Evolutionary conservation across 1,284 basidiomycete species (phyloP).

Genomic region (Papiliotrema fonsecae): DNA sequence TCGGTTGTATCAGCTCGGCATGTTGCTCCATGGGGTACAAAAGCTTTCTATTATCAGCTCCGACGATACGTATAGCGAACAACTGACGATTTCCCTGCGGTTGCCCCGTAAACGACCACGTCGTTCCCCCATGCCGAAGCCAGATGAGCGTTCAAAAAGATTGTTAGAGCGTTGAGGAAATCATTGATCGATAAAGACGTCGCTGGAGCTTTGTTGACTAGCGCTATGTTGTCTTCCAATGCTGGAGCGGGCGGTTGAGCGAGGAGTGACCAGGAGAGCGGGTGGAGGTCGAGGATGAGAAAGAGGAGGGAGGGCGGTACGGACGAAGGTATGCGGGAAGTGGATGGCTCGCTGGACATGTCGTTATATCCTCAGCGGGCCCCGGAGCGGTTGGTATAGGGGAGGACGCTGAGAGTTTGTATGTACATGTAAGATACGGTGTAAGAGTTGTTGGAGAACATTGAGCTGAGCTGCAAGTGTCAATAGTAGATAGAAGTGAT

Average conservation of each 20-base stretch:
- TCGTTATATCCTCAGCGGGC: too few relatives aligned
- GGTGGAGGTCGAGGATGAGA: conserved; percentile 75
- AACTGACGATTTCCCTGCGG: conserved; percentile 61
- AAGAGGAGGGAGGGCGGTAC: conserved; percentile 63
- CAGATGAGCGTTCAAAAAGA: conserved; percentile 88
- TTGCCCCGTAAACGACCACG: conserved; percentile 83
- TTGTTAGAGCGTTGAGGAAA: conserved; percentile 75
- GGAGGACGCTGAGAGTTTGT: too few relatives aligned
- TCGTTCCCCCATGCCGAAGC: conserved; percentile 87
- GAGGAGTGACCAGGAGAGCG: conserved; percentile 69
- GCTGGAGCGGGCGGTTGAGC: conserved; percentile 28
- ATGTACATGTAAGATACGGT: too few relatives aligned
- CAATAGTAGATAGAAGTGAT: too few relatives aligned
- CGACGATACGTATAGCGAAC: conserved; percentile 8
- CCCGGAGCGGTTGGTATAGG: too few relatives aligned
- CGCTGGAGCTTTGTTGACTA: conserved; percentile 21
- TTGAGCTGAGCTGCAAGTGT: too few relatives aligned
- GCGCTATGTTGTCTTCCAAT: neutral
- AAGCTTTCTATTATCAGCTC: conserved; percentile 27
- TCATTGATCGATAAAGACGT: conserved; percentile 58
- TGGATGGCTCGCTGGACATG: neutral
- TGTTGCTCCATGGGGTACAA: conserved; percentile 38
- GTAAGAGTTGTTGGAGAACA: too few relatives aligned
- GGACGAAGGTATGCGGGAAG: neutral
- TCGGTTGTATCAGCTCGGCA: conserved; percentile 50